Conservation (phyloP, 306 rosid genomes). For the Gleditsia sinensis region DNA sequence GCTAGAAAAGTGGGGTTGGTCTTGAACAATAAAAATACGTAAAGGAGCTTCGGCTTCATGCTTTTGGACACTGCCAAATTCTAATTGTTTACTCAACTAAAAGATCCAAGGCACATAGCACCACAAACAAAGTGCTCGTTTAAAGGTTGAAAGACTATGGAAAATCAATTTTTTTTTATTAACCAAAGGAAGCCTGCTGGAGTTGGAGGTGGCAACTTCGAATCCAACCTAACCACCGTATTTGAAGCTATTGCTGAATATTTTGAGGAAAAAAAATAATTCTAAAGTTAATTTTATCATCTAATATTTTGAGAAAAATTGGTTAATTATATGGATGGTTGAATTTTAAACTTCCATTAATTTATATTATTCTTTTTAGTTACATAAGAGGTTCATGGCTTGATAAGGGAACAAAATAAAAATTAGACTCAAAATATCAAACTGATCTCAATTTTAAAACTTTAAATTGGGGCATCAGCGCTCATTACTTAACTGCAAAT, state of each 20-base stretch:
- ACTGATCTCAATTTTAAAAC: no score
- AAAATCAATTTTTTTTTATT: neutral
- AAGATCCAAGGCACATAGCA: neutral
- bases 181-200: neutral
- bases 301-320: neutral
- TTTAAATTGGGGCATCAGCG: no score
- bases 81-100: neutral
- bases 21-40: neutral
- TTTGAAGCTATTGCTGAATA: neutral
- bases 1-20: neutral
- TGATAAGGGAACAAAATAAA: no score
- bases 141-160: no score
- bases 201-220: neutral
- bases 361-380: no score
- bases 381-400: no score
- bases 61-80: neutral
- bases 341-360: no score
- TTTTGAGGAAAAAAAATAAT: neutral
- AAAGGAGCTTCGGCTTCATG: neutral
- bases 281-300: neutral
- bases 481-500: no score
- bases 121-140: neutral
- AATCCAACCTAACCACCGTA: neutral
- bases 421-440: no score
- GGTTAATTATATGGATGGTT: no score